phyloP scores from a whole-genome alignment of 2,329 filamentous ascomycete species.

The Trematosphaeria pertusa region DNA sequence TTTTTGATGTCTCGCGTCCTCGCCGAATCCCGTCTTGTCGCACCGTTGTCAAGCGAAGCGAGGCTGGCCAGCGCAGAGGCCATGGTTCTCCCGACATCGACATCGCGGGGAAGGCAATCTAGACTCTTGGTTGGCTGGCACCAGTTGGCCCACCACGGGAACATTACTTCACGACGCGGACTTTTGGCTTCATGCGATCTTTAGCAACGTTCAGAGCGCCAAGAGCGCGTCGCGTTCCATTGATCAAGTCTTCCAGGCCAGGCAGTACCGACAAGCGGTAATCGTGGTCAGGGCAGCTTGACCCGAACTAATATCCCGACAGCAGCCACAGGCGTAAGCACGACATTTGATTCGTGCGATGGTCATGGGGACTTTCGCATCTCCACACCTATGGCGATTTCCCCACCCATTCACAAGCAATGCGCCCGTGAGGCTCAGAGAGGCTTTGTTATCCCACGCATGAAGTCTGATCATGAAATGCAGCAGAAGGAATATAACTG shows the following conservation, averaged over 20 bases:
- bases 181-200: no score
- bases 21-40: conserved; percentile 5
- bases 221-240: background rate
- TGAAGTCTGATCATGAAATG: no score
- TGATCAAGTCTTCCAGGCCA: no score
- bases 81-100: conserved; percentile 22
- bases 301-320: background rate
- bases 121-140: no score
- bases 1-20: conserved; percentile 4
- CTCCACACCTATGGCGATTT: conserved; percentile 29
- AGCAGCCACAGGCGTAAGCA: background rate
- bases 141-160: no score
- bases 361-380: conserved; percentile 14
- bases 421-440: no score
- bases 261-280: no score
- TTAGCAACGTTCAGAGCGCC: no score
- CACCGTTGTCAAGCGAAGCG: background rate
- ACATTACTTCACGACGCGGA: no score
- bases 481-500: no score
- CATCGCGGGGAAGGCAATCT: conserved; percentile 9
- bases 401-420: conserved; percentile 5
- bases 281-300: conserved; percentile 2
- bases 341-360: background rate
- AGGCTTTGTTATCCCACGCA: no score
- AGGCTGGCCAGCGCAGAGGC: conserved; percentile 22